phyloP scores from a whole-genome alignment of 2,329 filamentous ascomycete genomes.

The Dothidotthia symphoricarpi region DNA sequence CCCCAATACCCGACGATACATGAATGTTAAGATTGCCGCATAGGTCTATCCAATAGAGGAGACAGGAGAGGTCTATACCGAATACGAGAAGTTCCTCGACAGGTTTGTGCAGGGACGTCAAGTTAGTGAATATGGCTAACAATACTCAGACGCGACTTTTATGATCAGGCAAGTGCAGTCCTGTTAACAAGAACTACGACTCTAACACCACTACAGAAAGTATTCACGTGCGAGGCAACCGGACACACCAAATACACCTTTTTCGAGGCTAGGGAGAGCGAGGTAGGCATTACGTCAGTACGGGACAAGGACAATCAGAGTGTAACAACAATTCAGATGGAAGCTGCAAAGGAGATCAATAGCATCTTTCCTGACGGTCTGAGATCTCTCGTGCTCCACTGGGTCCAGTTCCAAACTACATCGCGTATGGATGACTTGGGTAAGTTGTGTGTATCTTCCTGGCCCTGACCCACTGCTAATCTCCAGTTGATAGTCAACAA shows the following conservation, averaged over 20 bases:
- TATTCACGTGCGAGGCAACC: constrained; percentile 94
- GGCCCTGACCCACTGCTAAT: constrained; percentile 39
- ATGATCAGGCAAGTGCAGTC: constrained; percentile 68
- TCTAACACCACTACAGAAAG: constrained; percentile 56
- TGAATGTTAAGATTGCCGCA: constrained; percentile 26
- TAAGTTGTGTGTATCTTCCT: constrained; percentile 35
- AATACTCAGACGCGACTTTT: constrained; percentile 76
- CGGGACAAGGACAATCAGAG: constrained; percentile 24
- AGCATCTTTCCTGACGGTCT: constrained; percentile 87
- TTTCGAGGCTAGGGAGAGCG: constrained; percentile 87
- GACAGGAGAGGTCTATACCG: constrained; percentile 84
- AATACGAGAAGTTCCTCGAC: constrained; percentile 83
- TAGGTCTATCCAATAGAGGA: constrained; percentile 90
- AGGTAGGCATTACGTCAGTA: constrained; percentile 60
- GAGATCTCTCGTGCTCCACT: constrained; percentile 84
- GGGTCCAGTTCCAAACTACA: constrained; percentile 87
- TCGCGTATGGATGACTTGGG: constrained; percentile 76
- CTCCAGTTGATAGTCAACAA: constrained; percentile 24
- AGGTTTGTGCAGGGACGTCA: constrained; percentile 54
- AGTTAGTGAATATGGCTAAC: constrained; percentile 17
- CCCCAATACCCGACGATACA: constrained; percentile 8
- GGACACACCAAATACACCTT: constrained; percentile 89
- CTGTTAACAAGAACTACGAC: constrained; percentile 1
- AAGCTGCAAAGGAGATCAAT: constrained; percentile 83
- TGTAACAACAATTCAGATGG: constrained; percentile 43